Evolutionary conservation across 2,329 filamentous ascomycete genomes (phyloP), one percentile per base, ranked within the genome.

Genomic region (Cadophora gregata): DNA sequence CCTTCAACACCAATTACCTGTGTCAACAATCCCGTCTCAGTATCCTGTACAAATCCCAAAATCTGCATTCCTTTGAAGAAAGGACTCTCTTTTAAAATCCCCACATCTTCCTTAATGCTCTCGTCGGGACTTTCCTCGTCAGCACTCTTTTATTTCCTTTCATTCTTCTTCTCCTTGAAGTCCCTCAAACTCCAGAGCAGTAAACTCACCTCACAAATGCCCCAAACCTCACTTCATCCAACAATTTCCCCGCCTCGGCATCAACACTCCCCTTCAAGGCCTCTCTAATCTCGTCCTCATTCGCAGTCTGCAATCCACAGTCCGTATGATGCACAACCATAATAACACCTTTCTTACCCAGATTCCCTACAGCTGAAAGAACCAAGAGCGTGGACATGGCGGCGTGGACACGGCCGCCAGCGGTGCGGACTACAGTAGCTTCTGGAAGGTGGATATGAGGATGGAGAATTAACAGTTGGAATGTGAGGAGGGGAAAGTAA

Each of bases 271-370:
- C 63, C 25, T 29, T 47, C 59, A 55, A 59, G 31, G 72, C 31
- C 16, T 36, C 45, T 27, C 24, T 51, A n/a, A 60, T 64, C 9
- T 70, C 71, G n/a, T 68, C 69, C 45, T 64, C 67, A 51, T 70
- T 68, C 27, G 53, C 58, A 5, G 51, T 51, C 38, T 58, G 33
- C 24, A 63, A 19, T 19, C 72, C 68, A 62, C 69, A 74, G 66
- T 73, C 70, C 25, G 69, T 71, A 63, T 74, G 71, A 33, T 73
- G 70, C 16, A 73, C 64, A 5, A 73, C 63, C 42, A 73, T 66
- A 31, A 74, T 71, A 3, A 56, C 42, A 1, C 72, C 72, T 55
- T 72, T 74, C 67, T 69, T 69, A 12, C 72, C 73, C 14, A 56
- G 10, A 64, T 72, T 73, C 3, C 73, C 73, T 3, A 73, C 72